Evolutionary conservation across 2,329 filamentous ascomycete species (phyloP).

Genomic region (Alternaria triticina): DNA sequence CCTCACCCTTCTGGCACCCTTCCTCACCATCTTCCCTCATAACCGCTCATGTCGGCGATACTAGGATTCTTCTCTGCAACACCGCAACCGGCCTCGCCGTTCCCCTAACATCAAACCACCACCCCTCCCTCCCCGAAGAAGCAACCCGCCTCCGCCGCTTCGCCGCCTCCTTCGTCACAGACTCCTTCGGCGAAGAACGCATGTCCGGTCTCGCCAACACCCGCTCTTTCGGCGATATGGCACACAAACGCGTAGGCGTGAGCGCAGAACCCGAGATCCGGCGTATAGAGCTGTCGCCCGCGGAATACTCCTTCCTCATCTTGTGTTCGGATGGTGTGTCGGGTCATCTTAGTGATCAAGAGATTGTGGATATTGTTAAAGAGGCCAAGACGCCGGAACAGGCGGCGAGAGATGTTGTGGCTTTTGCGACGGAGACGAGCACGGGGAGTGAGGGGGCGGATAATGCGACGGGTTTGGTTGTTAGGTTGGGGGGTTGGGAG

Average conservation of each 20-base stretch:
- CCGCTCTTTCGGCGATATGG: constrained; percentile 91
- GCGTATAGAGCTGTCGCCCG: constrained; percentile 77
- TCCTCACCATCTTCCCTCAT: constrained; percentile 81
- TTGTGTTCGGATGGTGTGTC: constrained; percentile 89
- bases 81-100: constrained; percentile 80
- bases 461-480: constrained; percentile 69
- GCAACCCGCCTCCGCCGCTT: constrained; percentile 83
- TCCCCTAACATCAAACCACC: constrained; percentile 88
- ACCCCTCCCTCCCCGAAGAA: constrained; percentile 86
- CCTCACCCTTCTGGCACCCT: constrained; percentile 95
- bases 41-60: constrained; percentile 92
- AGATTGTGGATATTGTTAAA: constrained; percentile 95
- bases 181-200: constrained; percentile 96
- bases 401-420: constrained; percentile 77
- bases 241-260: constrained; percentile 89
- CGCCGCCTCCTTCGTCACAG: constrained; percentile 85
- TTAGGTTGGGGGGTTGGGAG: constrained; percentile 70
- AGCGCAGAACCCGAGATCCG: constrained; percentile 91
- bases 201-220: constrained; percentile 94
- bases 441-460: constrained; percentile 58
- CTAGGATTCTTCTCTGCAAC: constrained; percentile 85
- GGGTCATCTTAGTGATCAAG: constrained; percentile 85
- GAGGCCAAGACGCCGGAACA: constrained; percentile 91
- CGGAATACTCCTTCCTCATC: constrained; percentile 87
- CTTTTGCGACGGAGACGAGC: constrained; percentile 85